These are phyloP conservation scores for Hibiscus trionum DNA, from an alignment of 345 rosid genomes.

Conservation along the genomic window DNA sequence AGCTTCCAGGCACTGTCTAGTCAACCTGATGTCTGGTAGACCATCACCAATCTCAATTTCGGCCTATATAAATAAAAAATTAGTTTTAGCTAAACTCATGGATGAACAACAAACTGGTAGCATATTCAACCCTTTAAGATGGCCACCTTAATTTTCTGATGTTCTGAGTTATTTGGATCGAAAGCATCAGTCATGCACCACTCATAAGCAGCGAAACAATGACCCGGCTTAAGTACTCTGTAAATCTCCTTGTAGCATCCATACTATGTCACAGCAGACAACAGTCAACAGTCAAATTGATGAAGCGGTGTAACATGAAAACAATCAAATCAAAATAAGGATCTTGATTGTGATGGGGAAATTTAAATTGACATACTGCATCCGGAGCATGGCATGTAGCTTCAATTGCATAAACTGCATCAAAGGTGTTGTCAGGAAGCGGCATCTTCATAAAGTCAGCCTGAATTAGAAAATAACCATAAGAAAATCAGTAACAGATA, in stretches of 20 bases:
- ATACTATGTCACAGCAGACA: conserved; percentile 33
- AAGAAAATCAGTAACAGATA: background rate
- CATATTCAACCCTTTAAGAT: background rate
- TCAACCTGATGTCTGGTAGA: conserved; percentile 83
- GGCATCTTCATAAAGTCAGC: conserved; percentile 99
- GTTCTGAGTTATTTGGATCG: conserved; percentile 64
- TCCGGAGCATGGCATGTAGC: conserved; percentile 99
- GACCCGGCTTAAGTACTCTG: conserved; percentile 94
- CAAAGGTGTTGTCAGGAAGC: conserved; percentile 75
- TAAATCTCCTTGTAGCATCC: conserved; percentile 96
- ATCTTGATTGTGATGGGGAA: conserved; percentile 1
- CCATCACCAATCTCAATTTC: conserved; percentile 94
- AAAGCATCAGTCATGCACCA: conserved; percentile 98
- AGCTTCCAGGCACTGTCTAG: conserved; percentile 76
- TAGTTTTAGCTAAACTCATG: conserved; percentile 1
- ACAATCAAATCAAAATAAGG: background rate
- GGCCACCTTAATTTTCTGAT: conserved; percentile 73
- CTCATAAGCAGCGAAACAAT: conserved; percentile 83
- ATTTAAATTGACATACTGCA: conserved; percentile 54
- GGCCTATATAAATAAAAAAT: conserved; percentile 34
- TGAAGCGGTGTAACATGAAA: background rate
- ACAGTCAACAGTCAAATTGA: background rate
- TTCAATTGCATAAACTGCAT: conserved; percentile 95
- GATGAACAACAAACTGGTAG: background rate
- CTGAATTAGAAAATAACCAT: conserved; percentile 35